Evolutionary conservation across 805 yeast genomes (phyloP), one percentile per base, ranked within the genome.

Genomic region (Saccharomyces cerevisiae): DNA sequence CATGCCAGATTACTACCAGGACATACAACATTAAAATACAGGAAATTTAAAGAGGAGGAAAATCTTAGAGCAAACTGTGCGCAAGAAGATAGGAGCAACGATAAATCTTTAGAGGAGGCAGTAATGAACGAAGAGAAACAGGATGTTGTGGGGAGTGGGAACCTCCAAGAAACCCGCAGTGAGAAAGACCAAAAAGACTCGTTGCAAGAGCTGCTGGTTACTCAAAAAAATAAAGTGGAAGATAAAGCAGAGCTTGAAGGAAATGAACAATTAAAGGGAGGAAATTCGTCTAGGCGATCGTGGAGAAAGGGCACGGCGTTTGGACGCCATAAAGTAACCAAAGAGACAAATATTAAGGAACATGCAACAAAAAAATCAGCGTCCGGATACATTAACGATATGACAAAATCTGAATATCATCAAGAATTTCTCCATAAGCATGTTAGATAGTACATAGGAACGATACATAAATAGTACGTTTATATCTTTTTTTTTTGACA

Each of bases 1-100:
- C 87, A 83, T 61, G 73, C 82, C 10, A 71, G 85, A 49, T 70
- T 76, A 48, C 69, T 79, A 10, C 83, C 86, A 0, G 81, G 81
- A 1, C 85, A 84, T 54, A 74, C 72, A 32, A 73, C 73, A 65
- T 62, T 84, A 52, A 83, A 84, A 60, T 76, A 64, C 53, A 36
- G 43, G 11, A 36, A 36, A 6, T 17, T 10, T 56, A 74, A 71
- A 50, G 57, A 63, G 14, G 66, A 51, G 17, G 51, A 30, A 55
- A 46, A 32, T 31, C 8, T 55, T 48, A 51, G 50, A 36, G 10
- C n/a, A 36, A 9, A 4, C 22, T 2, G 13, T 36, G 9, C 13
- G 17, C 43, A 17, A 41, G 72, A 74, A 22, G 77, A 71, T 47
- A 68, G 63, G 17, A 36, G 24, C 17, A 6, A 17, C 22, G 74